Percentiles rank a stretch among this genome's conserved stretches.
Evolutionary conservation across 208 protist genomes (phyloP).

Genomic region (Acanthamoeba royreba): DNA sequence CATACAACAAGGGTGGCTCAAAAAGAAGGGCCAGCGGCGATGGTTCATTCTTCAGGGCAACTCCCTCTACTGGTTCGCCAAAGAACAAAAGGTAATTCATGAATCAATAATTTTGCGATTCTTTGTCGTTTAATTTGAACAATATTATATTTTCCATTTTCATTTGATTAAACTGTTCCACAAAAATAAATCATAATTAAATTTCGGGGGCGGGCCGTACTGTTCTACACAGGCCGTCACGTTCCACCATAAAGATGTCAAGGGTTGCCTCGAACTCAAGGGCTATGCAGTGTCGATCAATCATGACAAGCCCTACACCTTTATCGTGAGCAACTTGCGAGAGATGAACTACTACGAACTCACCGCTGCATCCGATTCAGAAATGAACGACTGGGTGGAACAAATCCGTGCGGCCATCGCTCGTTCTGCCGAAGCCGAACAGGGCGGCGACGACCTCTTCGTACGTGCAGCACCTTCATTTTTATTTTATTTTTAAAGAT

Average conservation of each 20-base stretch:
- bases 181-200: neutral
- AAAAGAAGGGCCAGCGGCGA: slow-evolving; percentile 11
- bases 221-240: neutral
- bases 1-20: neutral
- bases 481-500: no score
- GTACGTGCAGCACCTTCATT: neutral
- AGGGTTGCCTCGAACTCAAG: neutral
- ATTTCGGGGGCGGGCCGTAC: neutral
- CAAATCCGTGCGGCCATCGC: neutral
- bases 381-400: neutral
- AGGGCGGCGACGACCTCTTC: neutral
- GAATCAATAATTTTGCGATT: neutral
- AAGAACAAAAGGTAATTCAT: neutral
- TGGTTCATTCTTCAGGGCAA: neutral
- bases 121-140: neutral
- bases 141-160: neutral
- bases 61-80: neutral
- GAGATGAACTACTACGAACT: neutral
- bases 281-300: neutral
- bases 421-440: neutral
- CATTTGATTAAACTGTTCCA: no score
- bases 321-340: neutral
- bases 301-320: neutral
- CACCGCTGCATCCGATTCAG: neutral
- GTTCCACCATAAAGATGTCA: neutral